Base-by-base conservation (phyloP, 1,139 yeast genomes). In the Debaryomycetaceae sp. region DNA sequence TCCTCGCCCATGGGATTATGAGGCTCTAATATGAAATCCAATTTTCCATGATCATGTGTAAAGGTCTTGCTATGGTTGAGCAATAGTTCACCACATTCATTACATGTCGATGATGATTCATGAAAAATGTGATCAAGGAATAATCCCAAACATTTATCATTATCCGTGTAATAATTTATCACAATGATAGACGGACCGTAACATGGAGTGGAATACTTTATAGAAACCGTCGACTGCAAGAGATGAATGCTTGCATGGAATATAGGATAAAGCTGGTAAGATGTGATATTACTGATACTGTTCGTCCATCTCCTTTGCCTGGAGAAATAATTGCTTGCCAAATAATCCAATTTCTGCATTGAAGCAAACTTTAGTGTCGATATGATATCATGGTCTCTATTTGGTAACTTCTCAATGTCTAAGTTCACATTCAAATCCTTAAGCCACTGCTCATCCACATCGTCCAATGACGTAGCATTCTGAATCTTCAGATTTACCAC, bases 181-280 rank as follows among this genome's bases (percentile, higher is more conserved):
- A 83, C 80, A 22, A 87, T 79, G 26, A 83, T 71, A 40, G 80
- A 88, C 0, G 99, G 98, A 0, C 98, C 98, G 37, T 82, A 71
- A 55, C 98, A 94, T 0, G 98, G 97, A 0, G 96, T 88, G 0
- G 95, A 87, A 35, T 88, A 86, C 48, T 82, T 86, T 11, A 82
- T 79, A 5, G 95, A 87, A 1, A 91, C 92, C 58, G 87, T 79
- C 0, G 96, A 85, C 55, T 84, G 88, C 30, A 92, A 67, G 13
- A 89, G 78, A 13, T 87, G 79, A 26, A 92, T 79, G 49, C 78
- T 83, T 52, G 88, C 95, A 54, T 91, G 96, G 40, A 68, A 70
- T 2, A 67, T 59, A 0, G 78, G 78, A 41, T 70, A 69, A n/a
- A 73, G 52, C 45, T 71, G 76, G 44, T 70, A 71, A 2, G 71